These are phyloP conservation scores for Cadophora malorum DNA, from an alignment of 2,329 filamentous ascomycete genomes.

Conservation along the genomic window DNA sequence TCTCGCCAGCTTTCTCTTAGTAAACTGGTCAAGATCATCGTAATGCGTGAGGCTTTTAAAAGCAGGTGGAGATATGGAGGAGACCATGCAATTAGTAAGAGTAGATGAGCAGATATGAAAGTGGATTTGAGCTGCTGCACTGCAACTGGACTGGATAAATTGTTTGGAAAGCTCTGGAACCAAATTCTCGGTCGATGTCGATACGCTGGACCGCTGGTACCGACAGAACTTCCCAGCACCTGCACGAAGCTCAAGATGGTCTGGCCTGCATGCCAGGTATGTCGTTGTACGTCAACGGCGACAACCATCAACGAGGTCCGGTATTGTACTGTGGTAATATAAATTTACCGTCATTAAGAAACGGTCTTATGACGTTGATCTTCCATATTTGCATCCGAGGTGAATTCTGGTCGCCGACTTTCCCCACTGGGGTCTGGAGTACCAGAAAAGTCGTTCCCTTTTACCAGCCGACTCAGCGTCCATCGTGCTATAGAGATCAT, in stretches of 20 bases:
- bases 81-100: neutral
- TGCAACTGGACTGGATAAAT: conserved; percentile 1
- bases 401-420: conserved; percentile 12
- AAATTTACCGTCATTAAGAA: neutral
- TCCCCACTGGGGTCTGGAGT: neutral
- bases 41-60: conserved; percentile 10
- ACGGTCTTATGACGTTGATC: conserved; percentile 13
- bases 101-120: conserved; percentile 5
- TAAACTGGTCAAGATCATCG: neutral
- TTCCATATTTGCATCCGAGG: neutral
- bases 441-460: neutral
- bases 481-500: neutral
- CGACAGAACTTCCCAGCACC: conserved; percentile 9
- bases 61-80: conserved; percentile 7
- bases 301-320: neutral
- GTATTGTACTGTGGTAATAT: neutral
- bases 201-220: conserved; percentile 4
- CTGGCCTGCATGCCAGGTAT: neutral
- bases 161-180: conserved; percentile 17
- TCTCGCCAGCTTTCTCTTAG: neutral
- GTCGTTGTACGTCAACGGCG: conserved; percentile 1
- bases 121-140: neutral
- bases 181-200: neutral
- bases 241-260: conserved; percentile 13
- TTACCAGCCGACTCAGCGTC: conserved; percentile 15